phyloP scores from a whole-genome alignment of 1,284 basidiomycete genomes.

The Heterobasidion irregulare region DNA sequence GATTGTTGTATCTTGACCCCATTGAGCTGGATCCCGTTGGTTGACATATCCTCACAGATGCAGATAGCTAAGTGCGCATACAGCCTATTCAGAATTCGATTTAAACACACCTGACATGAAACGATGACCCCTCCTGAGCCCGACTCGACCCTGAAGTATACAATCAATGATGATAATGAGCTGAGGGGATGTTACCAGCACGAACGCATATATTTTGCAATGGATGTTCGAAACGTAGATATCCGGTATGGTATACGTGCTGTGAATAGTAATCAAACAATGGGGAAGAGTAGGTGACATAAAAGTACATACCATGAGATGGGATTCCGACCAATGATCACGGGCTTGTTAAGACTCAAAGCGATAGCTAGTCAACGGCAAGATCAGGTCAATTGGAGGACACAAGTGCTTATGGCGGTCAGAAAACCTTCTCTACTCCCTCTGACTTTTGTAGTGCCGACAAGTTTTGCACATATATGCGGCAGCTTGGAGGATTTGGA shows the following conservation, averaged over 20 bases:
- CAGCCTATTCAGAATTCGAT: neutral
- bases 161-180: too few relatives aligned
- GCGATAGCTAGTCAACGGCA: conserved; percentile 17
- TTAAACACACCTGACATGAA: conserved; percentile 54
- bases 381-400: neutral
- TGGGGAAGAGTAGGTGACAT: neutral
- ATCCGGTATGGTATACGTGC: conserved; percentile 42
- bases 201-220: conserved; percentile 73
- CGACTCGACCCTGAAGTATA: conserved; percentile 45
- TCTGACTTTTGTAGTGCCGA: conserved; percentile 37
- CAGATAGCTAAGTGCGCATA: neutral
- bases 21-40: conserved; percentile 72
- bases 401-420: neutral
- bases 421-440: conserved; percentile 52
- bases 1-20: conserved; percentile 55
- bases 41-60: conserved; percentile 56
- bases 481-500: neutral
- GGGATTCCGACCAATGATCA: conserved; percentile 59
- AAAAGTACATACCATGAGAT: conserved; percentile 14
- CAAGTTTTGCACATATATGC: conserved; percentile 61
- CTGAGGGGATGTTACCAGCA: too few relatives aligned
- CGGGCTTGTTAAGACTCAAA: conserved; percentile 51
- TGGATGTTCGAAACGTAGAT: conserved; percentile 56
- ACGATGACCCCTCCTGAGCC: conserved; percentile 64
- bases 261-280: conserved; percentile 12